Conservation (phyloP, 805 yeast genomes). For the Starmerella riodocensis region DNA sequence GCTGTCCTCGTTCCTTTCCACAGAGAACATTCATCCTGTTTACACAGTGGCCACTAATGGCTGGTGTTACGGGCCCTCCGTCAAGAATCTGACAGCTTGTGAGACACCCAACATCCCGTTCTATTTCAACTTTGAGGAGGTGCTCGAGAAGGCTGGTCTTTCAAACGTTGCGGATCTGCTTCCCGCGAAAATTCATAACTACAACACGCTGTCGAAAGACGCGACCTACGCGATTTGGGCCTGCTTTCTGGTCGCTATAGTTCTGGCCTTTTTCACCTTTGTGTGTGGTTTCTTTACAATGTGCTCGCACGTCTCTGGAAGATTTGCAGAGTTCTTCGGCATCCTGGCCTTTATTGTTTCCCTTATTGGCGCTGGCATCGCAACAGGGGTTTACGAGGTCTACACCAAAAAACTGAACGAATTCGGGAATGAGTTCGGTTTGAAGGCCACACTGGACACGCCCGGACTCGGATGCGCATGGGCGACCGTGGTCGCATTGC, state of each 20-base stretch:
- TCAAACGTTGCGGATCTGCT: conserved; percentile 25
- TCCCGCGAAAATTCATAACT: conserved; percentile 41
- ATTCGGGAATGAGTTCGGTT: conserved; percentile 38
- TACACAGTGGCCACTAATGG: conserved; percentile 53
- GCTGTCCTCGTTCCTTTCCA: background rate
- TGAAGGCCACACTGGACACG: conserved; percentile 38
- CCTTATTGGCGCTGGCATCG: conserved; percentile 32
- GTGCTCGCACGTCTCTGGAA: conserved; percentile 36
- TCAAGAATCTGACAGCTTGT: conserved; percentile 31
- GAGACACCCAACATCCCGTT: conserved; percentile 42
- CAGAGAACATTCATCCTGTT: conserved; percentile 34
- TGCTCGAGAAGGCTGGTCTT: conserved; percentile 21
- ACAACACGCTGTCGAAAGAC: conserved; percentile 34
- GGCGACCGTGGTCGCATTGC: conserved; percentile 43
- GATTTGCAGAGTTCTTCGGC: conserved; percentile 32
- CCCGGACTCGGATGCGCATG: conserved; percentile 47
- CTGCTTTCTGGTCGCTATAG: conserved; percentile 39
- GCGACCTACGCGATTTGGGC: conserved; percentile 49
- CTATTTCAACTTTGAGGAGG: conserved; percentile 40
- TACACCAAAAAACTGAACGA: conserved; percentile 42
- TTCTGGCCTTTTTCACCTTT: conserved; percentile 27
- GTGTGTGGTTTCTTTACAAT: conserved; percentile 35
- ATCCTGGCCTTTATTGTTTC: conserved; percentile 24
- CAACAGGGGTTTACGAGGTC: conserved; percentile 48
- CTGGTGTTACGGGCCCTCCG: conserved; percentile 38